Base-by-base conservation (phyloP, 345 rosid species). In the Jatropha curcas region DNA sequence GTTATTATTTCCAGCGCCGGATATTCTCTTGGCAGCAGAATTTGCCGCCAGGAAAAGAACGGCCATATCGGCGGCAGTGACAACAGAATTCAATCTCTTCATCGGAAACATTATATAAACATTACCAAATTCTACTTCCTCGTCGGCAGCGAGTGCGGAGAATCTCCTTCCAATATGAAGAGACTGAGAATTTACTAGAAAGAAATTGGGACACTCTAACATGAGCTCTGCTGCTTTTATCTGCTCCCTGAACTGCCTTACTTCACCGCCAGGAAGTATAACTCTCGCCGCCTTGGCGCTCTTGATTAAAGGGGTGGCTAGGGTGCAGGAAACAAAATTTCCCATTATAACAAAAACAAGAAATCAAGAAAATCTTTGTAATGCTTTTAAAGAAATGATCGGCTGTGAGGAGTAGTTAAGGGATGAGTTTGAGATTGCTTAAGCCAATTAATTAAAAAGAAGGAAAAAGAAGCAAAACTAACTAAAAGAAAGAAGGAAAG, bases 211-310 rank as follows among this genome's bases (percentile, higher is more conserved):
- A 1, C 81, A 84, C 78, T 94, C 98, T 24, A 94, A 68, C 98
- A 94, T 94, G 43, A 92, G 77, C 85, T 94, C 98, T 0, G 96
- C 98, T 0, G 94, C 98, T 70, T 86, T 92, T 56, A 75, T 77
- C 10, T 90, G 91, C 8, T 72, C 80, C 50, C 82, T 70, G 52
- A 94, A 72, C 19, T 80, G 84, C 76, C 79, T 82, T 52, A 92
- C 70, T 73, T 86, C 91, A 13, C 98, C 95, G 68, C 83, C 72
- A 0, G 98, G 98, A 35, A 92, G 83, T 41, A 94, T 59, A 45
- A 90, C 93, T 72, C 81, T 83, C 1, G 86, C 84, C 5, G 87
- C 76, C 67, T 79, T 83, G 0, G 84, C 60, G 7, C 65, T 76
- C 43, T 79, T 83, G 13, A 84, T 73, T 12, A 75, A 48, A 12